Conservation (phyloP, 345 rosid genomes). For the Corymbia maculata region DNA sequence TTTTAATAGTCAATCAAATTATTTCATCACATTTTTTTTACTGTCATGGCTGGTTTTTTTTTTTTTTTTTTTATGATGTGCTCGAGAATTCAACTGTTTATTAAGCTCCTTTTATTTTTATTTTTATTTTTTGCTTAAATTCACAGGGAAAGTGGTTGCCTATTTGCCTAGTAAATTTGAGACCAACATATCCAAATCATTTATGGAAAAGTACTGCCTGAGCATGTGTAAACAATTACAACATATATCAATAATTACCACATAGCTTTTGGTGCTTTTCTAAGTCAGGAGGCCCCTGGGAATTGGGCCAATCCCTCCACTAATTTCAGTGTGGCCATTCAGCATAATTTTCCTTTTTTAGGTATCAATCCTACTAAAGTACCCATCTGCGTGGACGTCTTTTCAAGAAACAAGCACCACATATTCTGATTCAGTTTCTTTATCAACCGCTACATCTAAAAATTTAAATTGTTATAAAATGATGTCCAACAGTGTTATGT, state of each 20-base stretch:
- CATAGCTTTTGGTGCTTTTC: background rate
- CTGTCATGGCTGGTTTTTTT: background rate
- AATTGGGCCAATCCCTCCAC: background rate
- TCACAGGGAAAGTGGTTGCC: background rate
- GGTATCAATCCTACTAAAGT: background rate
- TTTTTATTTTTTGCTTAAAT: background rate
- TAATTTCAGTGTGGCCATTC: background rate
- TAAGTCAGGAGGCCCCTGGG: background rate
- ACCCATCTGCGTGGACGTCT: background rate
- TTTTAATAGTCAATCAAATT: background rate
- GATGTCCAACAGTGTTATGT: background rate
- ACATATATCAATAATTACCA: background rate
- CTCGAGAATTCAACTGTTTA: no score
- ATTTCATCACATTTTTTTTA: background rate
- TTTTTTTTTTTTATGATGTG: background rate
- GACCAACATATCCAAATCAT: background rate
- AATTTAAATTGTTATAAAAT: background rate
- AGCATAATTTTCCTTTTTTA: background rate
- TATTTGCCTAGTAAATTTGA: background rate
- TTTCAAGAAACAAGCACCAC: background rate
- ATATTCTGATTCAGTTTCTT: background rate
- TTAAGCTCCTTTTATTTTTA: background rate
- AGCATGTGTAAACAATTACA: background rate
- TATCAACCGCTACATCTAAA: background rate
- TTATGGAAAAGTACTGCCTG: background rate